Percentiles rank a stretch among this genome's conserved stretches.
Conservation (phyloP, 1,284 basidiomycete genomes). For the Vanrija humicola region DNA sequence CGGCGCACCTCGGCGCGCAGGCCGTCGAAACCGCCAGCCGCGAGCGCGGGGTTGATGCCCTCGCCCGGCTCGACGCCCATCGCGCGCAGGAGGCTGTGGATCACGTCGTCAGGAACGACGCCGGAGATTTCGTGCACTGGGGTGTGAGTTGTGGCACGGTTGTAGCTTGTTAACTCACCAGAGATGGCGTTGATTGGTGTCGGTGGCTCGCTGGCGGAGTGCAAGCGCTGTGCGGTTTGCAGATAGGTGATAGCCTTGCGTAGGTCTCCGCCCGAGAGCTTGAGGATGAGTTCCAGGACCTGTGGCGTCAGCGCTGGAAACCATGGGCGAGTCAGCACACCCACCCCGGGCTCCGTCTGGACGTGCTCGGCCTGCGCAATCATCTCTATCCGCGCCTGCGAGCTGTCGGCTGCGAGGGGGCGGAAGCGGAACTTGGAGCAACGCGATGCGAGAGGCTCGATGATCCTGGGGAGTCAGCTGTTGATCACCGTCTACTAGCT, state of each 20-base stretch:
- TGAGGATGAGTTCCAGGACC: constrained; percentile 47
- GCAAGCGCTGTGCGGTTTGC: constrained; percentile 88
- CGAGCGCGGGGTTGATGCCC: constrained; percentile 57
- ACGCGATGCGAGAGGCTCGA: constrained; percentile 96
- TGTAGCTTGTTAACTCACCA: constrained; percentile 28
- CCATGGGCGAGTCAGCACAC: constrained; percentile 8
- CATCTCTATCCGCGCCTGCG: constrained; percentile 69
- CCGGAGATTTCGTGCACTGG: constrained; percentile 94
- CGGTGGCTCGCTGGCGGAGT: constrained; percentile 63
- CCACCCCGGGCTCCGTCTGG: constrained; percentile 49
- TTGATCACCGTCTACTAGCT: constrained; percentile 16
- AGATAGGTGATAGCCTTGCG: constrained; percentile 98
- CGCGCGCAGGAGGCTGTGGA: constrained; percentile 64
- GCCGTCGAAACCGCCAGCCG: constrained; percentile 59
- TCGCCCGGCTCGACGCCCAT: constrained; percentile 67
- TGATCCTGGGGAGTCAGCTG: constrained; percentile 63
- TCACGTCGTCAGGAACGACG: constrained; percentile 74
- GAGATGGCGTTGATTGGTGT: constrained; percentile 63
- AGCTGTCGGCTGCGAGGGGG: constrained; percentile 75
- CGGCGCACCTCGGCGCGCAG: constrained; percentile 70
- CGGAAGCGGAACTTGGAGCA: constrained; percentile 99
- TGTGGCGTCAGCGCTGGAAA: constrained; percentile 10
- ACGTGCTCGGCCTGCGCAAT: constrained; percentile 65
- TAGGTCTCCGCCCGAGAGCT: constrained; percentile 79
- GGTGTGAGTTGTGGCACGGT: background rate